A percentile compares a stretch with the other conserved stretches of the same genome.
phyloP scores from a whole-genome alignment of 352 stramenopile species.

The Pythium rhizo-oryzae region DNA sequence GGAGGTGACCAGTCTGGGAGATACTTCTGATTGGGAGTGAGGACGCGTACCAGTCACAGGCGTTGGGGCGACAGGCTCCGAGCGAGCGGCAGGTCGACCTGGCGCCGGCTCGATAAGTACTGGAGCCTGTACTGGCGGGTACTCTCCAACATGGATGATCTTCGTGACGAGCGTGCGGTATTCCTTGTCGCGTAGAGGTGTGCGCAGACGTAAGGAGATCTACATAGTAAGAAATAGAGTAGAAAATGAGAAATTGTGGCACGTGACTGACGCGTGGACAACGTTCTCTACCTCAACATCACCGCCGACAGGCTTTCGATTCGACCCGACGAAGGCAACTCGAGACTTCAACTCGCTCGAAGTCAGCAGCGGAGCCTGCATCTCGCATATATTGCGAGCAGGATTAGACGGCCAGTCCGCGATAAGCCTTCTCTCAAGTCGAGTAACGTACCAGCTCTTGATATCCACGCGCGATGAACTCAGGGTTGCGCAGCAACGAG shows the following conservation, averaged over 20 bases:
- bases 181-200: constrained; percentile 68
- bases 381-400: background rate
- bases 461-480: constrained; percentile 67
- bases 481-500: constrained; percentile 64
- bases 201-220: constrained; percentile 60
- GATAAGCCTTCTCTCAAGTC: background rate
- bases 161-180: constrained; percentile 43
- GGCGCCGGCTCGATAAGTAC: background rate
- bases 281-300: constrained; percentile 53
- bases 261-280: background rate
- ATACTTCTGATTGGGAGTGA: constrained; percentile 14
- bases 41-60: background rate
- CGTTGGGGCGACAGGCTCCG: background rate
- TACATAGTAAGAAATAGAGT: constrained; percentile 22
- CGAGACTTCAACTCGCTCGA: constrained; percentile 50
- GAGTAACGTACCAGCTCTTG: constrained; percentile 55
- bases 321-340: constrained; percentile 69
- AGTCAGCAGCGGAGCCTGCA: constrained; percentile 52
- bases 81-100: background rate
- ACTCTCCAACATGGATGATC: constrained; percentile 55
- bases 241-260: background rate
- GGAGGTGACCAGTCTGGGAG: background rate
- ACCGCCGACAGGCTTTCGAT: constrained; percentile 63
- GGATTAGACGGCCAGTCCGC: too few relatives aligned
- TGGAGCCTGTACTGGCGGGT: constrained; percentile 29